These are phyloP conservation scores for Collybiopsis confluens DNA, from an alignment of 768 basidiomycete species.

Conservation along the genomic window DNA sequence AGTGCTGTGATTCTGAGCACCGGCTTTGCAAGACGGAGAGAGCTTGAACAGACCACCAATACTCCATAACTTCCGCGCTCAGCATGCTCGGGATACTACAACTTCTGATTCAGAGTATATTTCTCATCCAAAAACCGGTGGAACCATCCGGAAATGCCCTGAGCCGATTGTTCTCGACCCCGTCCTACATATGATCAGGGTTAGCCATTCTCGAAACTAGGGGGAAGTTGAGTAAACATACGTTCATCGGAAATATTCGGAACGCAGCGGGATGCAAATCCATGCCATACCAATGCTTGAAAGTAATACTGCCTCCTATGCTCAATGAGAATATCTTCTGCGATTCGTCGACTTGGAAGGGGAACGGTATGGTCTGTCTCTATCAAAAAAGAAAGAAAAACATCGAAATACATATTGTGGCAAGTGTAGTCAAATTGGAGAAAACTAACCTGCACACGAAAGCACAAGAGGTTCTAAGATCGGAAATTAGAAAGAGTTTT, in stretches of 20 bases:
- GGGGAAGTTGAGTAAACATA: too few species aligned
- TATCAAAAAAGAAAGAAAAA: conserved; percentile 13
- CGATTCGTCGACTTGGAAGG: conserved; percentile 43
- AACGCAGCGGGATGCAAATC: conserved; percentile 46
- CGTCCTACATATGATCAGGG: conserved; percentile 34
- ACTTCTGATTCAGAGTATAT: too few species aligned
- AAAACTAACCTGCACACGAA: conserved; percentile 46
- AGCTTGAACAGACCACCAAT: too few species aligned
- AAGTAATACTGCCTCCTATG: conserved; percentile 50
- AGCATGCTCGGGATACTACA: too few species aligned
- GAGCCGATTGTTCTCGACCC: conserved; percentile 57
- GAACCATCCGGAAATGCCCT: conserved; percentile 49
- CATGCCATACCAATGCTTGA: conserved; percentile 49
- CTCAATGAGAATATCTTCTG: conserved; percentile 52
- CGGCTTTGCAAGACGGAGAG: too few species aligned
- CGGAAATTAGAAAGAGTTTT: too few species aligned
- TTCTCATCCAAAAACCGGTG: conserved; percentile 29
- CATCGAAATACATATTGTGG: background rate
- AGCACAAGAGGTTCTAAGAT: conserved; percentile 50
- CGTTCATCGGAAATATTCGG: conserved; percentile 35
- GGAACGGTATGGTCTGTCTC: conserved; percentile 57
- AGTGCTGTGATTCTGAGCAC: too few species aligned
- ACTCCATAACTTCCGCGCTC: too few species aligned
- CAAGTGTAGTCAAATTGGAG: too few species aligned
- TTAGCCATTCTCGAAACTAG: conserved; percentile 5